Evolutionary conservation across 108 stramenopile species (phyloP).

Genomic region (Skeletonema tropicum): DNA sequence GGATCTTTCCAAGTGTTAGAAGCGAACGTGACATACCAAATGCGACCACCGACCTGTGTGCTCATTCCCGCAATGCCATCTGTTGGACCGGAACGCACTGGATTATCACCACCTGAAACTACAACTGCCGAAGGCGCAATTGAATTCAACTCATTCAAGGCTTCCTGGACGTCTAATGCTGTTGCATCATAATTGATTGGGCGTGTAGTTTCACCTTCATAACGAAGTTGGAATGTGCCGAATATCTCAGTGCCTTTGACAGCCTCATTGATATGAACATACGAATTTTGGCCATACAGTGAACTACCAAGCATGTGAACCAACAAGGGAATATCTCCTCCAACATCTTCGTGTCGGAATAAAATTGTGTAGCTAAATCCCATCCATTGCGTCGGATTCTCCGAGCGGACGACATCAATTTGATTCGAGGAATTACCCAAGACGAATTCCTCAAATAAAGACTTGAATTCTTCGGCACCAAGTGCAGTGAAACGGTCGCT

Average conservation of each 20-base stretch:
- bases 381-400: conserved; percentile 57
- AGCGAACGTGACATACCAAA: conserved; percentile 78
- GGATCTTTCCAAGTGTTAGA: conserved; percentile 81
- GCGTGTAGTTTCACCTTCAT: conserved; percentile 76
- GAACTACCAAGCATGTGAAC: conserved; percentile 21
- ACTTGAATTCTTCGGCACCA: conserved; percentile 54
- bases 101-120: conserved; percentile 59
- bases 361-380: conserved; percentile 68
- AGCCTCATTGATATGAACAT: conserved; percentile 29
- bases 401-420: conserved; percentile 56
- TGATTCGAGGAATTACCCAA: conserved; percentile 35
- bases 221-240: conserved; percentile 81
- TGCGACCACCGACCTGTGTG: conserved; percentile 78
- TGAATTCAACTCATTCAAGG: conserved; percentile 67
- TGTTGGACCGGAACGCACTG: conserved; percentile 46
- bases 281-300: conserved; percentile 35
- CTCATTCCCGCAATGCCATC: conserved; percentile 46
- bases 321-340: conserved; percentile 59
- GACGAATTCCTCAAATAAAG: conserved; percentile 53
- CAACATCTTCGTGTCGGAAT: conserved; percentile 62
- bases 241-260: conserved; percentile 58
- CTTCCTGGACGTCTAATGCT: conserved; percentile 63
- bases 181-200: conserved; percentile 66
- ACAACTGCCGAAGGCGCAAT: conserved; percentile 72
- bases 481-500: conserved; percentile 55